Base-by-base conservation (phyloP, 805 yeast species). In the Kuraishia ogatae region DNA sequence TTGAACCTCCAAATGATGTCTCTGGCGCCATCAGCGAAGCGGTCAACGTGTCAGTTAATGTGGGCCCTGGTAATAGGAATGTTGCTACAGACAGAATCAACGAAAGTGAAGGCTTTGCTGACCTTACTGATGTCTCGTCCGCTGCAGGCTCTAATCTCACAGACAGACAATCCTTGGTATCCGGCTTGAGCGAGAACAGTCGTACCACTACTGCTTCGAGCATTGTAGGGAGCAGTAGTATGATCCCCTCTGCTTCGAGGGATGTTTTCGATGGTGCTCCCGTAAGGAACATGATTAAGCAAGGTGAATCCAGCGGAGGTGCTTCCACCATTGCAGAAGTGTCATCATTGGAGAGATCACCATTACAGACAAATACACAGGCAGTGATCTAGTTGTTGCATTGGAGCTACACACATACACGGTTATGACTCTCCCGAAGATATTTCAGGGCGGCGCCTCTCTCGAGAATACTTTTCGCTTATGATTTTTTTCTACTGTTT, bases 151-250 rank as follows among this genome's bases (percentile, higher is more conserved):
- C 26, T 17, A 48, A 5, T 13, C 20, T 19, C 29, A 48, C 29
- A 23, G 46, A 50, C 15, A 50, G 26, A n/a, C 39, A 50, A 17
- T 50, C 52, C 4, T 6, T 53, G 19, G 48, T 28, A 10, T 49
- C 55, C 13, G 39, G 49, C 28, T 26, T 19, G 7, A 53, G 52
- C 24, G 50, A 35, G 24, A 53, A 46, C 39, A 53, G 53, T 49
- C 51, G 48, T 6, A 46, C 24, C 15, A 49, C 43, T 5, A 35
- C 55, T 47, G 17, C 13, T 35, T 35, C 43, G 17, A 13, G n/a
- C 3, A 35, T 15, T 35, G 43, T 5, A 15, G 43, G 43, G 4
- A 35, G 43, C 43, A 35, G 43, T 15, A 35, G 43, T 17, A 35
- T 10, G n/a, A 35, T 35, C n/a, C 43, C 43, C 13, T 35, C 43